Evolutionary conservation across 225 moss, liverwort and hornwort genomes (phyloP).

Genomic region (Rhytidiadelphus loreus): DNA sequence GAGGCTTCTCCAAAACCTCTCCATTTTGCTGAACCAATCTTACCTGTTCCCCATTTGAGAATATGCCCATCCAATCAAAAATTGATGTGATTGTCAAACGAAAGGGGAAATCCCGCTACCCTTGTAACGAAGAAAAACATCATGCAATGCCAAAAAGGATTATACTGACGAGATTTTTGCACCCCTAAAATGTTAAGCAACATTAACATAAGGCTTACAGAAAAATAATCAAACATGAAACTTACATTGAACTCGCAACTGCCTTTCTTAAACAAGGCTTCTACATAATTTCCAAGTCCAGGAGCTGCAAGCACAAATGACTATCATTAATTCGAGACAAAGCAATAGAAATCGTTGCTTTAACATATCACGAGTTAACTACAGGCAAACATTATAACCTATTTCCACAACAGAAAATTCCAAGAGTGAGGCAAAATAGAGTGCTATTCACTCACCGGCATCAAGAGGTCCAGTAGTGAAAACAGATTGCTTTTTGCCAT

Average conservation of each 20-base stretch:
- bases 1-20: constrained; percentile 60
- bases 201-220: background rate
- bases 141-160: background rate
- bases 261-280: constrained; percentile 74
- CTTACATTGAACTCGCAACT: constrained; percentile 78
- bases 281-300: constrained; percentile 82
- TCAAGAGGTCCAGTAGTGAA: constrained; percentile 69
- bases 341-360: background rate
- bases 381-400: background rate
- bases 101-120: background rate
- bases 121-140: background rate
- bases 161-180: background rate
- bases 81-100: background rate
- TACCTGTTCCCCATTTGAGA: constrained; percentile 17
- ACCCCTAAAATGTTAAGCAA: background rate
- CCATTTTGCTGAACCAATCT: constrained; percentile 85
- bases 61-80: background rate
- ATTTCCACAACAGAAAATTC: background rate
- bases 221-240: background rate
- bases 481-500: constrained; percentile 57
- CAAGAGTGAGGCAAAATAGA: background rate
- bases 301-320: constrained; percentile 34
- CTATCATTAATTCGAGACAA: background rate
- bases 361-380: background rate
- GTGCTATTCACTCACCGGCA: constrained; percentile 28